Base-by-base conservation (phyloP, 2,329 filamentous ascomycete genomes). In the Paracoccidioides brasiliensis region DNA sequence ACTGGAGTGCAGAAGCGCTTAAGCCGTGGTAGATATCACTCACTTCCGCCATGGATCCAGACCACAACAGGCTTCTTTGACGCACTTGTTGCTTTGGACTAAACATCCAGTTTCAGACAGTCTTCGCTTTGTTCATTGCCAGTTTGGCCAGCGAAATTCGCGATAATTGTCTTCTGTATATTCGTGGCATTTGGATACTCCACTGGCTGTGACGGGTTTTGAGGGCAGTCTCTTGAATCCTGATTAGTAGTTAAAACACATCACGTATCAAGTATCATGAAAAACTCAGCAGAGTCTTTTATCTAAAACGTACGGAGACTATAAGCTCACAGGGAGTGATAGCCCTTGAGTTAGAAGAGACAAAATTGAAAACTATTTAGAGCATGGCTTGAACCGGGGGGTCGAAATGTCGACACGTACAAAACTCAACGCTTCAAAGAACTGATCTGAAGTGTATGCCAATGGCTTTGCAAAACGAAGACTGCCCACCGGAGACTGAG, bases 391-490 rank as follows among this genome's bases (percentile, higher is more conserved):
- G 22, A 30, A 10, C 15, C 4, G 14, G 15, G 22, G 3, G 9
- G 14, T 15, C 32, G 30, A 10, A 33, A 55, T 7, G 2, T 28
- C 50, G 7, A 7, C 12, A 44, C 42, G 15, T 44, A 44, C 42
- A 49, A 53, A 56, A 10, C 38, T 45, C 9, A 38, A 51, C 9
- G 51, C 37, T 10, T 55, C 48, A 45, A 55, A 52, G 33, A 42
- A 44, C n/a, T 40, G 15, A 42, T 51, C 51, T 43, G 48, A 48
- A 10, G 30, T 44, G 35, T 35, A 53, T 32, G 44, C 51, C 14
- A 50, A 7, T 4, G 56, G 58, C 12, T 56, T 51, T 38, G 58
- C 56, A 51, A 59, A 58, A 4, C 58, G 58, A 40, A 59, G 43
- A 12, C 56, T 30, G 3, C 52, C 52, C 15, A 58, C 54, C 9